phyloP scores from a whole-genome alignment of 2,329 filamentous ascomycete genomes.

The Trichoderma sp. region DNA sequence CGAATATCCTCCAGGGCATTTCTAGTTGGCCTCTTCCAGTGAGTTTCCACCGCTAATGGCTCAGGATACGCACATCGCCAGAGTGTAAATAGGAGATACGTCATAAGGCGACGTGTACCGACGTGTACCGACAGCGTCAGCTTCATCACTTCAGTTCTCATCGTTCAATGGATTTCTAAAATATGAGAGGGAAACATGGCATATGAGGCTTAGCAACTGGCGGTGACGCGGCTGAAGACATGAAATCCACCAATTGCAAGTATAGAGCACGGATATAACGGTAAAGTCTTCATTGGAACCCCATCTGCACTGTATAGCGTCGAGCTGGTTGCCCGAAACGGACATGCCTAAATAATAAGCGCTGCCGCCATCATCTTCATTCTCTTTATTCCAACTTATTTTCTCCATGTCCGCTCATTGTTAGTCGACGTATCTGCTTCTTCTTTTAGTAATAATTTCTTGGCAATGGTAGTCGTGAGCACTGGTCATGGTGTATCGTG shows the following conservation, averaged over 20 bases:
- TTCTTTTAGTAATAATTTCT: neutral
- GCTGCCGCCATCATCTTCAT: neutral
- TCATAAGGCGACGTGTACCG: neutral
- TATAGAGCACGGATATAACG: neutral
- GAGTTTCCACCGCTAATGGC: neutral
- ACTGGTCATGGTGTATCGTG: neutral
- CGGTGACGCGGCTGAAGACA: neutral
- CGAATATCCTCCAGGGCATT: too few relatives aligned
- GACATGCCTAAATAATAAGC: neutral
- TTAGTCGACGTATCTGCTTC: neutral
- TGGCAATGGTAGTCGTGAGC: neutral
- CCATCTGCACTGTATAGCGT: neutral
- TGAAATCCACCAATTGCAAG: neutral
- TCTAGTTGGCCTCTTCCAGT: too few relatives aligned
- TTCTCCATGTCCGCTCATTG: neutral
- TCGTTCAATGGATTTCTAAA: neutral
- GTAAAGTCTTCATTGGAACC: neutral
- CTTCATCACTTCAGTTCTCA: neutral
- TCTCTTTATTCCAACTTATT: neutral
- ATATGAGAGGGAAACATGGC: neutral
- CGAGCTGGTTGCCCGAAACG: neutral
- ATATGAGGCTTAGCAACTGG: neutral
- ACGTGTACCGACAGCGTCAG: neutral
- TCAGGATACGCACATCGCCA: neutral
- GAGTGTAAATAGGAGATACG: neutral